Base-by-base conservation (phyloP, 2,329 filamentous ascomycete species). In the Phialophora chinensis region DNA sequence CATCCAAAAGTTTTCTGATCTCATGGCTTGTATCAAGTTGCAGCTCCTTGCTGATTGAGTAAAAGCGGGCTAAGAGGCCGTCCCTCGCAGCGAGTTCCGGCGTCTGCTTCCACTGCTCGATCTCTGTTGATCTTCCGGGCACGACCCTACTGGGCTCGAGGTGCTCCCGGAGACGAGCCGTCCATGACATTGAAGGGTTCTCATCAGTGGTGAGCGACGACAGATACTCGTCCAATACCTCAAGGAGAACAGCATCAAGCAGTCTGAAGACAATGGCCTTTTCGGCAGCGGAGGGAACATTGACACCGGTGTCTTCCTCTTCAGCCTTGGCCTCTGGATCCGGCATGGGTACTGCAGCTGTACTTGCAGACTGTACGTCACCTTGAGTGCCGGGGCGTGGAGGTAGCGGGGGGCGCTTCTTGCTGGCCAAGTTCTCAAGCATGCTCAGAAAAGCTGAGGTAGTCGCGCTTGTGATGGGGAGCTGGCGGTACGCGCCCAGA, bases 171-270 rank as follows among this genome's bases (percentile, higher is more conserved):
- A 88, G 77, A 42, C 86, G 75, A 54, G 79, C 72, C 0, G 81
- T 76, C 79, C 80, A 81, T 12, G 77, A 78, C 78, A 83, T 76
- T n/a, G 62, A 69, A 20, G 69, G 62, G 25, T 60, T 25, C 14
- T 70, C 66, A 8, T 61, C 49, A 20, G 63, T 57, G 29, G 58
- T 47, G 17, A 71, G 63, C 6, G 65, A 68, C n/a, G 69, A 69
- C 35, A 70, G 44, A 65, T 88, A 89, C 27, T 87, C 85, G 71
- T 90, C 88, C 7, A 88, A 74, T 11, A 88, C 74, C 70, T 89
- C 87, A 1, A 88, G 84, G 12, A 88, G 74, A 65, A 88, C 88
- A 20, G 87, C 87, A 68, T 89, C 86, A n/a, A 88, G 73, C 2
- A 89, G 80, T 58, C 82, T 83, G 47, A 78, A 79, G 59, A 84